Evolutionary conservation across 2,329 filamentous ascomycete genomes (phyloP).

Genomic region (Falciphora oryzae): DNA sequence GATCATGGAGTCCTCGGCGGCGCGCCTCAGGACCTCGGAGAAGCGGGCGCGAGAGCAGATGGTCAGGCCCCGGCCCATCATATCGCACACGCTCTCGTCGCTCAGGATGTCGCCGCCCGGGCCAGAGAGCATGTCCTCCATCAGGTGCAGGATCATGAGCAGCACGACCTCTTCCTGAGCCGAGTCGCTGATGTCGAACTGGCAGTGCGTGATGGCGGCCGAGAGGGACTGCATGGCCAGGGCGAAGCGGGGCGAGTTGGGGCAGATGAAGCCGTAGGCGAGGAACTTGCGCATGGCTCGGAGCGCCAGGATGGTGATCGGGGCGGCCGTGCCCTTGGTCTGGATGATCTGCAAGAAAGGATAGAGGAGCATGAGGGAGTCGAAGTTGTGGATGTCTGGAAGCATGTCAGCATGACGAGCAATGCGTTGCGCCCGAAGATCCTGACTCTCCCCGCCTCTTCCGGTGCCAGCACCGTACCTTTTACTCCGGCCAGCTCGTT

Average conservation of each 20-base stretch:
- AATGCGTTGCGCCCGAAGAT: too few relatives aligned
- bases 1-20: constrained; percentile 95
- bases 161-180: constrained; percentile 94
- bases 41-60: constrained; percentile 94
- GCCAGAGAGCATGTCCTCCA: constrained; percentile 97
- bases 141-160: constrained; percentile 87
- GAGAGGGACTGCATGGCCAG: constrained; percentile 93
- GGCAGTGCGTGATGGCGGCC: constrained; percentile 92
- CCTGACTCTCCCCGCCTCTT: too few relatives aligned
- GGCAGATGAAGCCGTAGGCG: constrained; percentile 84
- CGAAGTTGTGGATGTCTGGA: constrained; percentile 77
- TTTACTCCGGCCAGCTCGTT: constrained; percentile 82
- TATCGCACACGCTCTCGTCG: constrained; percentile 96
- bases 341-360: constrained; percentile 96
- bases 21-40: constrained; percentile 82
- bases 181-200: constrained; percentile 94
- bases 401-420: not conserved
- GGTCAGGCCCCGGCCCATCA: constrained; percentile 97
- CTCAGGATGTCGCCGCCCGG: constrained; percentile 90
- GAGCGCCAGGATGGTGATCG: constrained; percentile 90
- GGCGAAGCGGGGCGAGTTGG: constrained; percentile 77
- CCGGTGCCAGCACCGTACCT: constrained; percentile 41
- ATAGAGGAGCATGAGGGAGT: constrained; percentile 81
- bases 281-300: constrained; percentile 96
- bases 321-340: constrained; percentile 89